Evolutionary conservation across 257 asterid genomes (phyloP).

Genomic region (Jaltomata sinuosa): DNA sequence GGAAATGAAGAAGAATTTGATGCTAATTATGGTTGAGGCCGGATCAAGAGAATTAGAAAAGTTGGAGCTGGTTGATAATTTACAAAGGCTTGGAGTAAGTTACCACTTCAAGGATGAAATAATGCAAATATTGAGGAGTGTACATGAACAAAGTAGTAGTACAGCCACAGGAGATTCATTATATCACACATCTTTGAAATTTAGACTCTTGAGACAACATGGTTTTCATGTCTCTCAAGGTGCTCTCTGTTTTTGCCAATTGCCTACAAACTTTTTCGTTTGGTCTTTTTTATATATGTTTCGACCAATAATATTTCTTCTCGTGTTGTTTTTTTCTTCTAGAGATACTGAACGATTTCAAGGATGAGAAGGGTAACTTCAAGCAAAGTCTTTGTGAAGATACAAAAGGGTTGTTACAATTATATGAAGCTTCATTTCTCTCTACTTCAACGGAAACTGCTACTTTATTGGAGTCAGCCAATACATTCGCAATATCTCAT

Average conservation of each 20-base stretch:
- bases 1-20: slow-evolving; percentile 5
- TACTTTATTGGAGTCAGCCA: slow-evolving; percentile 14
- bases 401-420: slow-evolving; percentile 19
- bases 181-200: slow-evolving; percentile 18
- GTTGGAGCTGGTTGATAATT: slow-evolving; percentile 24
- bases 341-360: slow-evolving; percentile 28
- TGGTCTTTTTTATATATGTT: not conserved
- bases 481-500: slow-evolving; percentile 7
- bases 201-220: slow-evolving; percentile 36
- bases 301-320: not conserved
- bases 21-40: not conserved
- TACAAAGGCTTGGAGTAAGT: slow-evolving; percentile 25
- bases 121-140: not conserved
- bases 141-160: not conserved
- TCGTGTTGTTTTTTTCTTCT: not conserved
- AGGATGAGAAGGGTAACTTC: not conserved
- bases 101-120: slow-evolving; percentile 27
- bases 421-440: slow-evolving; percentile 44
- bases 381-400: slow-evolving; percentile 12
- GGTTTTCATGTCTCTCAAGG: slow-evolving; percentile 2
- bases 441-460: slow-evolving; percentile 15
- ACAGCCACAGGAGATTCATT: slow-evolving; percentile 1
- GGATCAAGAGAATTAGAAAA: not conserved
- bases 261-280: not conserved
- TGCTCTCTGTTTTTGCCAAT: not conserved